These are phyloP conservation scores for Rhodomyrtus tomentosa DNA, from an alignment of 345 rosid species.

Conservation along the genomic window DNA sequence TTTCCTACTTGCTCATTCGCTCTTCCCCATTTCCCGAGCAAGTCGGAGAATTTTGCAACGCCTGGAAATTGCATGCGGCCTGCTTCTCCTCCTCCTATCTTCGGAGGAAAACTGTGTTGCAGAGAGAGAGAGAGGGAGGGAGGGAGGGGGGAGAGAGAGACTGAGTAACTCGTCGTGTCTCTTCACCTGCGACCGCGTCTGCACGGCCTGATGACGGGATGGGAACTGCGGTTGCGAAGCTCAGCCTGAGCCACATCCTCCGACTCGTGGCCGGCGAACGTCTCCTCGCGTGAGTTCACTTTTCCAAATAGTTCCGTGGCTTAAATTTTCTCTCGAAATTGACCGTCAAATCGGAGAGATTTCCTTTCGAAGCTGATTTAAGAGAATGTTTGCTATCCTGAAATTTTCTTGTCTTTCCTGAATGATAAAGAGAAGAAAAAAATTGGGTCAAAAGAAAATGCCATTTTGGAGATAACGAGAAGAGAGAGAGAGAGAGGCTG, in stretches of 20 bases:
- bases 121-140: too few species aligned
- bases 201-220: neutral
- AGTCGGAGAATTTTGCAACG: neutral
- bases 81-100: neutral
- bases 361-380: neutral
- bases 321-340: neutral
- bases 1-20: fast-evolving
- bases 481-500: neutral
- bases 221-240: neutral
- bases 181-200: neutral
- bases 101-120: too few species aligned
- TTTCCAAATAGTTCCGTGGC: neutral
- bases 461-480: too few species aligned
- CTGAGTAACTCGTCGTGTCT: too few species aligned
- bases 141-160: too few species aligned
- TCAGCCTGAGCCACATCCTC: neutral
- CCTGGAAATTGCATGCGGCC: neutral
- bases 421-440: neutral
- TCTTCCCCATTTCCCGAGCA: neutral
- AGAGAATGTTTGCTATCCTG: neutral
- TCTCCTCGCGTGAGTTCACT: neutral
- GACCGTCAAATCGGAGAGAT: fast-evolving
- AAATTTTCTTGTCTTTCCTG: neutral
- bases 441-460: neutral
- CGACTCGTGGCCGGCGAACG: neutral